Percentiles rank a stretch among this genome's conserved stretches.
phyloP scores from a whole-genome alignment of 2,329 filamentous ascomycete species.

The Ploettnerulaceae sp. region DNA sequence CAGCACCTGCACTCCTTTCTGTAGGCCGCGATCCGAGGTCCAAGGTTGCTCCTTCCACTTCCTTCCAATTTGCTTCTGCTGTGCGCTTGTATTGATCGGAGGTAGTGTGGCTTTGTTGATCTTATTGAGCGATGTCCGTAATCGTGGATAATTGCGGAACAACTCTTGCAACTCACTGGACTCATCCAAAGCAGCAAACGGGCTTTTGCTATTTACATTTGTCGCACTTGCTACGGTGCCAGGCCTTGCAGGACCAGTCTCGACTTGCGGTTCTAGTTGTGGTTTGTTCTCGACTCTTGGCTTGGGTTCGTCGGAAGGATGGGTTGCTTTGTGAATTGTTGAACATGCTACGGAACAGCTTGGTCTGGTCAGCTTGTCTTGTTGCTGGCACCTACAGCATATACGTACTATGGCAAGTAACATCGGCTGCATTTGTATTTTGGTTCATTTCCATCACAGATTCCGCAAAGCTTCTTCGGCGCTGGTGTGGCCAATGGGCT shows the following conservation, averaged over 20 bases:
- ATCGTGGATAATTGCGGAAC: conserved; percentile 48
- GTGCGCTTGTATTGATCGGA: conserved; percentile 30
- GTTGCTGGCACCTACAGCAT: background rate
- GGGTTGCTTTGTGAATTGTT: conserved; percentile 43
- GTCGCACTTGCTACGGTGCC: conserved; percentile 26
- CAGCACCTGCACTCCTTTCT: conserved; percentile 50
- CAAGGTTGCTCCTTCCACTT: conserved; percentile 36
- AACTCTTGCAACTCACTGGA: conserved; percentile 46
- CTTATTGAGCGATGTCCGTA: conserved; percentile 42
- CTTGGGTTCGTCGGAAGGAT: conserved; percentile 17
- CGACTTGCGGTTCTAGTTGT: conserved; percentile 12
- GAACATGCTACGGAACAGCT: conserved; percentile 58
- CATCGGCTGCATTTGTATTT: conserved; percentile 64
- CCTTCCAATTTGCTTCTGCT: conserved; percentile 3
- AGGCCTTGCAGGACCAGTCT: conserved; percentile 10
- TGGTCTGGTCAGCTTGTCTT: conserved; percentile 9
- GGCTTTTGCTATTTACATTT: conserved; percentile 33
- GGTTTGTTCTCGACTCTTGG: conserved; percentile 10
- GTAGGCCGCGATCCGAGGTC: conserved; percentile 54
- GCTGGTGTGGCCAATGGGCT: background rate
- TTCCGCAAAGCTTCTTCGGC: conserved; percentile 43
- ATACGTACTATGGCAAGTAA: conserved; percentile 51
- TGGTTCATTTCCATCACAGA: conserved; percentile 46
- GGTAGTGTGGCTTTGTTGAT: conserved; percentile 49
- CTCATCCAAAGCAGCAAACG: conserved; percentile 48